These are phyloP conservation scores for Russula earlei DNA, from an alignment of 768 basidiomycete species.

Conservation along the genomic window DNA sequence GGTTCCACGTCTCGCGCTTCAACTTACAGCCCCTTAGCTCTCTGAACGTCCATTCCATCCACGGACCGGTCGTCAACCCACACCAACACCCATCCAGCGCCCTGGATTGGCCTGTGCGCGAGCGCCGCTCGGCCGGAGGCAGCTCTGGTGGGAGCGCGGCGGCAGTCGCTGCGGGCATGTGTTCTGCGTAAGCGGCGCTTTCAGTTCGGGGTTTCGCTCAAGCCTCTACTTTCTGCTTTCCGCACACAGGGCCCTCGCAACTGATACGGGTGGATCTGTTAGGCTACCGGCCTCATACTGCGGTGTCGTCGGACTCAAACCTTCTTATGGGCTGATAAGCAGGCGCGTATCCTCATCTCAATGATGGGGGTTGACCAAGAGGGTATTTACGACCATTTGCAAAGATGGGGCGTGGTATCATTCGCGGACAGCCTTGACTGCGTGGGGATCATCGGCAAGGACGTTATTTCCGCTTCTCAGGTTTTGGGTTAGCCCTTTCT, in stretches of 20 bases:
- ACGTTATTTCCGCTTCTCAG: conserved; percentile 37
- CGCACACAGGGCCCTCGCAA: conserved; percentile 65
- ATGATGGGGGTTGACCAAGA: too few species aligned
- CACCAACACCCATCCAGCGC: conserved; percentile 27
- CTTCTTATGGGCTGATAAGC: conserved; percentile 87
- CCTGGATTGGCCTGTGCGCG: conserved; percentile 25
- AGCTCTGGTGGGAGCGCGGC: conserved; percentile 95
- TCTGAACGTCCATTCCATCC: conserved; percentile 59
- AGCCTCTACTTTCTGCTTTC: not conserved
- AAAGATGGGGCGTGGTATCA: conserved; percentile 81
- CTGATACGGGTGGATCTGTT: conserved; percentile 93
- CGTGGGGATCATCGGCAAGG: conserved; percentile 69
- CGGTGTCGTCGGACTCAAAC: conserved; percentile 86
- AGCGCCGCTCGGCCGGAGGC: conserved; percentile 70
- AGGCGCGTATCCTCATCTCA: conserved; percentile 37
- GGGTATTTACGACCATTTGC: not conserved
- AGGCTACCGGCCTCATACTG: conserved; percentile 92
- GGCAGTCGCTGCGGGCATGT: conserved; percentile 79
- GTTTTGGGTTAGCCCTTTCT: conserved; percentile 53
- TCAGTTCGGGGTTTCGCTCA: not conserved
- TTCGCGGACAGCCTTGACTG: conserved; percentile 95
- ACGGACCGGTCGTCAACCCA: conserved; percentile 79
- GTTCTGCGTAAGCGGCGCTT: conserved; percentile 57
- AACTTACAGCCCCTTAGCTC: conserved; percentile 41
- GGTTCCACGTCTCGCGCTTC: not conserved